Evolutionary conservation across 345 rosid species (phyloP), one percentile per base, ranked within the genome.

Genomic region (Populus pruinosa): DNA sequence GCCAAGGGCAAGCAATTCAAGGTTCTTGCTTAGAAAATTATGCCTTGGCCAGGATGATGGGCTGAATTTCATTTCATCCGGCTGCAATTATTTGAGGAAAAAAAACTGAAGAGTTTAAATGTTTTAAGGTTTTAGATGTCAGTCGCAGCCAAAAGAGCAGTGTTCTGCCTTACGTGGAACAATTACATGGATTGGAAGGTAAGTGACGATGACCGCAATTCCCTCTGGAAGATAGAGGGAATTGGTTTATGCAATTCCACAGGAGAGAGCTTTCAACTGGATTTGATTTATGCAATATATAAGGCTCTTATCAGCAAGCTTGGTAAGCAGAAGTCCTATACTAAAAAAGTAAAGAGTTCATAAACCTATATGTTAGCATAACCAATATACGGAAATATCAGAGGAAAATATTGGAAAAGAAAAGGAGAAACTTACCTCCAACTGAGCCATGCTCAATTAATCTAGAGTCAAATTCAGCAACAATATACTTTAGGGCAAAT

Each of bases 241-340:
- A 33, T 33, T 33, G 35, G 4, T 33, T 4, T 33, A 33, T 33
- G 35, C 35, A 33, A 33, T 33, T 87, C 98, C 98, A 96, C 68
- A 90, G 76, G 80, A 96, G 85, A 80, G 98, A 96, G 86, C 90
- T 90, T 86, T 90, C 92, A 81, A 96, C 83, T 64, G 92, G 90
- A 85, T 96, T 93, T 73, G 92, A 81, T 67, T 87, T 83, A 96
- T 77, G 13, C 90, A 91, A 78, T 85, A 89, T 9, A 85, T 74
- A 84, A 92, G 82, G 78, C 97, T 94, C 82, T 96, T 96, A 61
- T 96, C 98, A 53, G 92, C 82, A 79, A 96, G 92, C 84, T 90
- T 88, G 67, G 94, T 85, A 68, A 96, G 94, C 82, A 93, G 86
- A 86, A 87, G 92, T 61, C 98, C 99, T 96, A 83, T 65, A 85